These are phyloP conservation scores for Fusarium dimerum DNA, from an alignment of 2,329 filamentous ascomycete species.

Conservation along the genomic window DNA sequence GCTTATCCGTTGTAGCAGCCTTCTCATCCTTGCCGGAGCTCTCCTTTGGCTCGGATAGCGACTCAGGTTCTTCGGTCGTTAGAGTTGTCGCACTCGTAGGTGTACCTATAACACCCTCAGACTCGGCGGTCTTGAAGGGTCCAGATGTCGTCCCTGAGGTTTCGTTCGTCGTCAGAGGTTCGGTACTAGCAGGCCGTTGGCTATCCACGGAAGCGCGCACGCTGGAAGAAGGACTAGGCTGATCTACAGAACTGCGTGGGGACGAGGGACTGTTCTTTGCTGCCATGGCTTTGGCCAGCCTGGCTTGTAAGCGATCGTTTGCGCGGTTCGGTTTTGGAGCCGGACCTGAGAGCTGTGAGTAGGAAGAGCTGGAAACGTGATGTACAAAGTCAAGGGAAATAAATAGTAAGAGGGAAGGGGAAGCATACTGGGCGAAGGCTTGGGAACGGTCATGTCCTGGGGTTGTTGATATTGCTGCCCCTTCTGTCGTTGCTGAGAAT, in stretches of 20 bases:
- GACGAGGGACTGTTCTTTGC: constrained; percentile 56
- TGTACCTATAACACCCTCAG: constrained; percentile 4
- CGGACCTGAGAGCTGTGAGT: constrained; percentile 37
- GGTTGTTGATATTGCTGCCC: constrained; percentile 18
- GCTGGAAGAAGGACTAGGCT: constrained; percentile 27
- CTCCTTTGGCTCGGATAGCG: constrained; percentile 1
- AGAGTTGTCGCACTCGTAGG: constrained; percentile 2
- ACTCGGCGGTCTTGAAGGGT: constrained; percentile 11
- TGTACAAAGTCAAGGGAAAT: not conserved
- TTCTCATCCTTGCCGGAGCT: constrained; percentile 2
- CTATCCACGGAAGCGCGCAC: constrained; percentile 34
- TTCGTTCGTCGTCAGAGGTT: constrained; percentile 14
- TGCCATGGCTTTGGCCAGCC: constrained; percentile 83
- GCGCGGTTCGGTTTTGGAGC: constrained; percentile 66
- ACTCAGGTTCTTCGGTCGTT: not conserved
- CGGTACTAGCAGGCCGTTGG: constrained; percentile 19
- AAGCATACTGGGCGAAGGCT: constrained; percentile 33
- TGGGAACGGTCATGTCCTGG: constrained; percentile 21
- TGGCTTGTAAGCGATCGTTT: constrained; percentile 85
- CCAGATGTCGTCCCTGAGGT: constrained; percentile 6
- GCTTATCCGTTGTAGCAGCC: not conserved
- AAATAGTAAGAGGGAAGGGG: not conserved
- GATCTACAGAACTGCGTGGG: constrained; percentile 41
- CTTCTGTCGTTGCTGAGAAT: constrained; percentile 19
- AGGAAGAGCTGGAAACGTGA: not conserved